A percentile compares a stretch with the other conserved stretches of the same genome.
Conservation (phyloP, 2,329 filamentous ascomycete species). For the Fusarium sp. region DNA sequence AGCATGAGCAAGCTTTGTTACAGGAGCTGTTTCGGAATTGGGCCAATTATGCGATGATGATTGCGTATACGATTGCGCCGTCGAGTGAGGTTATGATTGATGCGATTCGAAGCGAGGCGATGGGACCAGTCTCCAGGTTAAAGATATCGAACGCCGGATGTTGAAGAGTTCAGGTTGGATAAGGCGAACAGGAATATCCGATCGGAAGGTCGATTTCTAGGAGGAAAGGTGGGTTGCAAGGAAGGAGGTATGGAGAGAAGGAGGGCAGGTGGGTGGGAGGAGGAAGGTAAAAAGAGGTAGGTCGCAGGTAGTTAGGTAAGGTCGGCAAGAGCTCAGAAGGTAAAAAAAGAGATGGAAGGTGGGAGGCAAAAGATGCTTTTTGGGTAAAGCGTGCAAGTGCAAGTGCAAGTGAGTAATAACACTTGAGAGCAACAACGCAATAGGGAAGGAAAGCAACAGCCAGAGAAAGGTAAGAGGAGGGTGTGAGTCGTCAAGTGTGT, state of each 20-base stretch:
- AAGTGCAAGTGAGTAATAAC: conserved; percentile 44
- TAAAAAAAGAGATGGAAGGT: conserved; percentile 47
- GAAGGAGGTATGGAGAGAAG: conserved; percentile 34
- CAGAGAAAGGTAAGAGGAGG: conserved; percentile 44
- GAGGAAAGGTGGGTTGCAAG: conserved; percentile 37
- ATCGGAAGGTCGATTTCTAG: conserved; percentile 22
- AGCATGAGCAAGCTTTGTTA: conserved; percentile 48
- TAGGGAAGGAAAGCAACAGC: conserved; percentile 34
- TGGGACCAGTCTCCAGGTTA: conserved; percentile 10
- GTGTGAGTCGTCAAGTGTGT: conserved; percentile 45
- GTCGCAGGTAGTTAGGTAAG: conserved; percentile 38
- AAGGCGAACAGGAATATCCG: conserved; percentile 23
- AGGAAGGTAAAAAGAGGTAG: conserved; percentile 26
- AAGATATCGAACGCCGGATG: conserved; percentile 11
- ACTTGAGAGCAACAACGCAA: conserved; percentile 39
- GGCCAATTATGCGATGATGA: conserved; percentile 40
- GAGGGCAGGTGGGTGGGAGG: conserved; percentile 31
- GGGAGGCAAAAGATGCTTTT: conserved; percentile 50
- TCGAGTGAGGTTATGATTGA: conserved; percentile 34
- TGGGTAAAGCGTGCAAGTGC: conserved; percentile 46
- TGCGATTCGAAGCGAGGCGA: conserved; percentile 14
- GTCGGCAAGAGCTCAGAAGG: conserved; percentile 42
- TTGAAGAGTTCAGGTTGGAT: conserved; percentile 27
- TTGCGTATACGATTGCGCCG: conserved; percentile 44
- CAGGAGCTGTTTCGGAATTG: conserved; percentile 48